Evolutionary conservation across 2,329 filamentous ascomycete genomes (phyloP).

Genomic region (Clarireedia sp.): DNA sequence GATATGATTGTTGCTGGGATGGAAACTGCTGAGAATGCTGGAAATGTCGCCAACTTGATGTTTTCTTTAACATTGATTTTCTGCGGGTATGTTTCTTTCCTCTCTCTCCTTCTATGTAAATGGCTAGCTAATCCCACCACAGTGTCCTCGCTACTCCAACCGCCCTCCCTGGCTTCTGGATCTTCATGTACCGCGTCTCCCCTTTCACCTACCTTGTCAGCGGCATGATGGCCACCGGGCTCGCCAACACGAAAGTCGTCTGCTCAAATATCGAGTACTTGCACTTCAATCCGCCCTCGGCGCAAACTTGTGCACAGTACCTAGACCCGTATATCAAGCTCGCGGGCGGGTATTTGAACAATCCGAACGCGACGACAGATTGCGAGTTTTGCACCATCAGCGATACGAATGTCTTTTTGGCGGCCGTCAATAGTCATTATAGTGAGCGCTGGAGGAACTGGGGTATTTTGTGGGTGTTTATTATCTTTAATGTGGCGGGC

Average conservation of each 20-base stretch:
- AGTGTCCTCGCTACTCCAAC: constrained; percentile 60
- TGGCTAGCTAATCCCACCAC: background rate
- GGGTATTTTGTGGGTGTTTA: constrained; percentile 40
- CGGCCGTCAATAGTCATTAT: constrained; percentile 44
- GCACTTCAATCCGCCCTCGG: constrained; percentile 51
- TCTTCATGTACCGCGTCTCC: constrained; percentile 76
- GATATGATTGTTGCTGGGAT: constrained; percentile 71
- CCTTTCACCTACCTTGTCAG: constrained; percentile 77
- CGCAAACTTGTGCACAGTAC: constrained; percentile 54
- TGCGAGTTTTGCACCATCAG: constrained; percentile 50
- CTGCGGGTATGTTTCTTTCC: constrained; percentile 37
- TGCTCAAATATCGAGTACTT: constrained; percentile 67
- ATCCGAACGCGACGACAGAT: constrained; percentile 37
- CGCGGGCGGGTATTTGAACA: constrained; percentile 46
- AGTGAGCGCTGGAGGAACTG: constrained; percentile 60
- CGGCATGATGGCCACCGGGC: constrained; percentile 60
- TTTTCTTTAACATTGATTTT: constrained; percentile 71
- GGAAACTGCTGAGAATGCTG: constrained; percentile 66
- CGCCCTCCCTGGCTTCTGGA: constrained; percentile 67
- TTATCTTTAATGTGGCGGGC: constrained; percentile 45
- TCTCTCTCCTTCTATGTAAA: background rate
- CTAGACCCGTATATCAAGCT: constrained; percentile 41
- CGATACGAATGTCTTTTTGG: constrained; percentile 45
- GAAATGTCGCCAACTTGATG: constrained; percentile 67
- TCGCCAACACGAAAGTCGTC: constrained; percentile 57